Evolutionary conservation across 495 filamentous ascomycete species (phyloP).

Genomic region (Wilcoxina mikolae): DNA sequence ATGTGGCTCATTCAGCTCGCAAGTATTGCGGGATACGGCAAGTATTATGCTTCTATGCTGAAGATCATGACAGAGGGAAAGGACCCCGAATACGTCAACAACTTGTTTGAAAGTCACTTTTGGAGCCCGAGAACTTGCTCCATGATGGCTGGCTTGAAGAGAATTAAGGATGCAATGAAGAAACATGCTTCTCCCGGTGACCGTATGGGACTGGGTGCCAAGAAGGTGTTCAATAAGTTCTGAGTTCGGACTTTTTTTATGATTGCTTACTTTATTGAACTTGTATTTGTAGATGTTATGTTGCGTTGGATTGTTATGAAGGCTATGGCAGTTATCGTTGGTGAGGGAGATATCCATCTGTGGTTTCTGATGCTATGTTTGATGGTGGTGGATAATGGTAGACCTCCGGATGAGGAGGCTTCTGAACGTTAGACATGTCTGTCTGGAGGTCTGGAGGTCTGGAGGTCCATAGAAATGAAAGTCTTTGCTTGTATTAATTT

Average conservation of each 20-base stretch:
- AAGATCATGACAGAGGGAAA: slow-evolving; percentile 10
- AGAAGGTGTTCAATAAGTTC: not conserved
- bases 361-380: too few species aligned
- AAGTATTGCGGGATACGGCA: slow-evolving; percentile 5
- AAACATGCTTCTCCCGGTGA: slow-evolving; percentile 7
- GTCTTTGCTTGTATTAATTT: too few species aligned
- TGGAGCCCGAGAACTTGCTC: slow-evolving; percentile 4
- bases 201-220: not conserved
- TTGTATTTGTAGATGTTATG: not conserved
- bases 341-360: not conserved
- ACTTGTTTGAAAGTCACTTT: slow-evolving; percentile 2
- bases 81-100: slow-evolving; percentile 6
- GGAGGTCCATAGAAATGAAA: too few species aligned
- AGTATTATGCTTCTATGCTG: slow-evolving; percentile 7
- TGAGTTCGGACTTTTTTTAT: slow-evolving; percentile 1
- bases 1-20: slow-evolving; percentile 4
- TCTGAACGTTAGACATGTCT: too few species aligned
- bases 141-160: slow-evolving; percentile 3
- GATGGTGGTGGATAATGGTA: too few species aligned
- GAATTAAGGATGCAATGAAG: slow-evolving; percentile 7
- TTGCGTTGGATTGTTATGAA: not conserved
- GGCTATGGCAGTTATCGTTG: not conserved
- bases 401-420: too few species aligned
- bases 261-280: slow-evolving; percentile 1
- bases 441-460: too few species aligned